Percentiles rank a stretch among this genome's conserved stretches.
These are phyloP conservation scores for Xylariaceae sp. DNA, from an alignment of 2,329 filamentous ascomycete species.

Conservation along the genomic window DNA sequence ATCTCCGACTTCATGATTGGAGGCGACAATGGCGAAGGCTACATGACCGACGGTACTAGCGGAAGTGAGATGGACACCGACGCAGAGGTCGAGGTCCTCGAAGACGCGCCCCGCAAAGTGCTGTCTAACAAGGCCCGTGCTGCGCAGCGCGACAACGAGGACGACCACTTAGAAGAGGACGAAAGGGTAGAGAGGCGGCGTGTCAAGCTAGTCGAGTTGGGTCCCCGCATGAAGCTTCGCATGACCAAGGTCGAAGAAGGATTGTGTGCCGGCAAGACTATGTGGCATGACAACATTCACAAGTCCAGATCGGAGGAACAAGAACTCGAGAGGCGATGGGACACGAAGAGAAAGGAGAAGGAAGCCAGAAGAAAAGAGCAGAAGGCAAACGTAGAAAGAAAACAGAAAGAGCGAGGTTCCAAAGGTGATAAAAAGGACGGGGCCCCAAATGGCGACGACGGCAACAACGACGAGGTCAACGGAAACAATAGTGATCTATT, in stretches of 20 bases:
- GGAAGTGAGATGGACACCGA: constrained; percentile 94
- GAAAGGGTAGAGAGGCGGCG: constrained; percentile 75
- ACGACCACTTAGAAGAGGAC: constrained; percentile 40
- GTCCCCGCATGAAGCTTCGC: constrained; percentile 82
- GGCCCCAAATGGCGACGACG: constrained; percentile 26
- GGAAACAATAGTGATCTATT: constrained; percentile 40
- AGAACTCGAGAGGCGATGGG: constrained; percentile 80
- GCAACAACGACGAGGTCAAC: constrained; percentile 38
- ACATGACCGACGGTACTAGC: constrained; percentile 78
- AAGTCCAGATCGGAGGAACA: constrained; percentile 78
- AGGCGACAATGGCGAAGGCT: constrained; percentile 71
- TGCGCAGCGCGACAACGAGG: constrained; percentile 43
- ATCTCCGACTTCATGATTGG: constrained; percentile 94
- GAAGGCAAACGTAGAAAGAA: constrained; percentile 86
- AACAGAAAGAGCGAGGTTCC: constrained; percentile 59
- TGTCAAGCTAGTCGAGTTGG: constrained; percentile 88
- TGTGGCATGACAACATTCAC: constrained; percentile 96
- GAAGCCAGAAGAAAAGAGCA: constrained; percentile 78
- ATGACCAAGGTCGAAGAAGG: constrained; percentile 97
- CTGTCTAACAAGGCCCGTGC: constrained; percentile 51
- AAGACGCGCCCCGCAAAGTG: constrained; percentile 62
- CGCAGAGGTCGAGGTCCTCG: constrained; percentile 85
- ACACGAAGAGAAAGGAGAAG: constrained; percentile 74
- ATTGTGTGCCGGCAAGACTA: constrained; percentile 80
- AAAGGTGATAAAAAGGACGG: constrained; percentile 37